phyloP scores from a whole-genome alignment of 345 rosid genomes.

The Dovyalis caffra region DNA sequence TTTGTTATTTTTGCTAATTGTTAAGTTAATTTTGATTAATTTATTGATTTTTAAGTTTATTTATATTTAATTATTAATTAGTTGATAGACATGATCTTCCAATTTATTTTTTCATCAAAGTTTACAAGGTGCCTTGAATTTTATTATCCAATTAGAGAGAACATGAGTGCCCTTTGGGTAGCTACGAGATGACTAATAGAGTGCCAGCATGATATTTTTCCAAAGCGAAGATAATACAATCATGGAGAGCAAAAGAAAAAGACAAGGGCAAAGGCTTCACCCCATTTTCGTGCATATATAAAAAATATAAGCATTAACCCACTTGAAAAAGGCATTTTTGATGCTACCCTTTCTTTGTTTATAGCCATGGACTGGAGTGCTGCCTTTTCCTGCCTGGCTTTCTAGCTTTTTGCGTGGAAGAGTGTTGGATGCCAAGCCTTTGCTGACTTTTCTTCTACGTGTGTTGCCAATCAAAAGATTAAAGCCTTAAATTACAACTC shows the following conservation, averaged over 20 bases:
- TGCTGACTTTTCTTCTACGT: background rate
- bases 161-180: background rate
- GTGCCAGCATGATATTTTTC: background rate
- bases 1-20: too few relatives aligned
- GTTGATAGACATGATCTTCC: too few relatives aligned
- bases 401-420: slow-evolving; percentile 8
- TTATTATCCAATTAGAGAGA: background rate
- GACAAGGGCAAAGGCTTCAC: slow-evolving; percentile 3
- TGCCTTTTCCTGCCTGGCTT: background rate
- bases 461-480: background rate
- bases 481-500: slow-evolving; percentile 2
- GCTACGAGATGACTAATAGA: background rate
- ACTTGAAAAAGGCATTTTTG: background rate
- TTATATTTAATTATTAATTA: too few relatives aligned
- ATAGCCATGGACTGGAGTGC: background rate
- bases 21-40: too few relatives aligned
- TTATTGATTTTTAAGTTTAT: too few relatives aligned
- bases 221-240: slow-evolving; percentile 7
- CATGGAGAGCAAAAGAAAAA: background rate
- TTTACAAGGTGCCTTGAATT: background rate
- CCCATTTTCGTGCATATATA: background rate
- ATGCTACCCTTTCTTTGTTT: background rate
- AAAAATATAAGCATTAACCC: background rate
- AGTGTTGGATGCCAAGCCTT: background rate
- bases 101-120: too few relatives aligned